Conservation (phyloP, 2,329 filamentous ascomycete genomes). For the Aspergillus fumigatiaffinis region DNA sequence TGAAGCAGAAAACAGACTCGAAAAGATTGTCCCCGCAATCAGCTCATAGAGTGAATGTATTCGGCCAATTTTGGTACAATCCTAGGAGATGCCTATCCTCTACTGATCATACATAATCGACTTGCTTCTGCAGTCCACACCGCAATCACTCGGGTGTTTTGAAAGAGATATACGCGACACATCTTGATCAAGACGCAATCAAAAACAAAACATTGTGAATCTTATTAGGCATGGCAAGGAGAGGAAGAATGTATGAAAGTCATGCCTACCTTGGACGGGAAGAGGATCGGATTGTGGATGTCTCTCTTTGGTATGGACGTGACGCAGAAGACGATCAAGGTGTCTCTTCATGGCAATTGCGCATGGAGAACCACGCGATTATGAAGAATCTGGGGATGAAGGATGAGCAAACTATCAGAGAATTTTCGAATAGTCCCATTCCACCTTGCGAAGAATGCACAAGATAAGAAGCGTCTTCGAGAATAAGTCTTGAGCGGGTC, state of each 20-base stretch:
- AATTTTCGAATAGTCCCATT: background rate
- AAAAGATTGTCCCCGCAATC: background rate
- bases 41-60: background rate
- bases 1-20: background rate
- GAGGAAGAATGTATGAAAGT: background rate
- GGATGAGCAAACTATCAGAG: background rate
- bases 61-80: background rate
- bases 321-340: conserved; percentile 14
- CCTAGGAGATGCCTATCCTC: background rate
- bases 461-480: background rate
- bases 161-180: background rate
- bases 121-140: background rate
- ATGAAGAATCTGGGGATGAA: conserved; percentile 1
- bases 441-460: background rate
- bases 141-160: background rate
- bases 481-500: background rate
- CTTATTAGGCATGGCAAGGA: background rate
- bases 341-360: conserved; percentile 11
- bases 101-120: background rate
- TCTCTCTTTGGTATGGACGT: conserved; percentile 14
- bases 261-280: background rate
- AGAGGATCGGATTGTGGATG: background rate
- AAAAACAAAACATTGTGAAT: background rate
- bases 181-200: background rate
- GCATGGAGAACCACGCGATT: conserved; percentile 2